Percentiles rank a stretch among this genome's conserved stretches.
phyloP scores from a whole-genome alignment of 1,139 yeast genomes.

The Magnusiomyces fungicola region DNA sequence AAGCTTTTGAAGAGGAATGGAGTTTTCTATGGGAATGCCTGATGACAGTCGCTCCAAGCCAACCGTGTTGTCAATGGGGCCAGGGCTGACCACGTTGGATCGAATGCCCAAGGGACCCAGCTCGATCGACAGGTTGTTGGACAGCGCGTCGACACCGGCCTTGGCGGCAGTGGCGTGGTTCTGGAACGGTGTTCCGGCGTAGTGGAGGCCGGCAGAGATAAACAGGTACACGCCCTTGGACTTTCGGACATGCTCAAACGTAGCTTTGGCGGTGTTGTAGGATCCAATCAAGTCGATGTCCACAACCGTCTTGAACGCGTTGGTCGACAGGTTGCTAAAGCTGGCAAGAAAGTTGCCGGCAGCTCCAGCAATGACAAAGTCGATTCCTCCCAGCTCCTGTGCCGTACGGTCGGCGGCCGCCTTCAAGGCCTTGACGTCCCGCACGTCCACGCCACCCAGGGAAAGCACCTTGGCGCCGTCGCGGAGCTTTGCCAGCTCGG shows the following conservation, averaged over 20 bases:
- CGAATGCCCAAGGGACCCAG: constrained; percentile 82
- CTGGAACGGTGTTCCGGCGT: constrained; percentile 81
- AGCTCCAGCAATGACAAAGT: constrained; percentile 87
- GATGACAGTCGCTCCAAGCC: constrained; percentile 56
- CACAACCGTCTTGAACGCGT: constrained; percentile 81
- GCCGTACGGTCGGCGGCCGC: constrained; percentile 62
- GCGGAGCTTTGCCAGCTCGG: constrained; percentile 52
- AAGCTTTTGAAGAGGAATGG: constrained; percentile 68
- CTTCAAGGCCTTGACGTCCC: constrained; percentile 51
- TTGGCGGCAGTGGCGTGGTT: constrained; percentile 87
- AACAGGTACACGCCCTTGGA: constrained; percentile 66
- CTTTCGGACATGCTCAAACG: constrained; percentile 53
- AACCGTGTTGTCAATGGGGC: constrained; percentile 74
- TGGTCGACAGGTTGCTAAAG: constrained; percentile 66
- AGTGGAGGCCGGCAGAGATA: constrained; percentile 81
- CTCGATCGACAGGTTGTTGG: constrained; percentile 77
- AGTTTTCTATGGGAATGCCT: constrained; percentile 30
- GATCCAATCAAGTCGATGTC: constrained; percentile 82
- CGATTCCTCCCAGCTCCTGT: constrained; percentile 59
- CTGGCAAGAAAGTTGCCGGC: constrained; percentile 89
- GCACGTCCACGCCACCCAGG: constrained; percentile 65
- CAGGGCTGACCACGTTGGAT: constrained; percentile 81
- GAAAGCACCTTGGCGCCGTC: constrained; percentile 60
- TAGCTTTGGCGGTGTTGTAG: constrained; percentile 79
- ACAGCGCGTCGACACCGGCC: constrained; percentile 85